A percentile compares a stretch with the other conserved stretches of the same genome.
Conservation (phyloP, 2,329 filamentous ascomycete genomes). For the Trichoderma breve region DNA sequence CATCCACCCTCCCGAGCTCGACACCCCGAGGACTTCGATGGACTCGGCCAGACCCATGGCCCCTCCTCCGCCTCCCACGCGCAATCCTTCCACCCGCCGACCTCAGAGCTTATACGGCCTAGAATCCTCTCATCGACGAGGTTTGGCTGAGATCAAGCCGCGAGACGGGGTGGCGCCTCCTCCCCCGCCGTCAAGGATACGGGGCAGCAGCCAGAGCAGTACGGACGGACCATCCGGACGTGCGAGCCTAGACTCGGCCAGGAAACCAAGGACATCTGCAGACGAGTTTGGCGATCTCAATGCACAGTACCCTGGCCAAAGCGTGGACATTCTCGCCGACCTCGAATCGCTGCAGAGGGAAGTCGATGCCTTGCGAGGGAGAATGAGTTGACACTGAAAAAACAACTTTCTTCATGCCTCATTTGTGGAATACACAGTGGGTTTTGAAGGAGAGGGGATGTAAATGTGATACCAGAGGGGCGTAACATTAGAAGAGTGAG, state of each 20-base stretch:
- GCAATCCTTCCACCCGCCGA: conserved; percentile 44
- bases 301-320: conserved; percentile 32
- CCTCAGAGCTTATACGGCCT: conserved; percentile 44
- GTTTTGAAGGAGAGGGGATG: not conserved
- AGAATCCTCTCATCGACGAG: conserved; percentile 36
- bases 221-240: conserved; percentile 37
- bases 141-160: conserved; percentile 31
- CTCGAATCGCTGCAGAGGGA: conserved; percentile 70
- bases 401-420: not conserved
- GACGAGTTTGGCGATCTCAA: not conserved
- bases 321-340: conserved; percentile 67
- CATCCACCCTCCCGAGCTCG: conserved; percentile 22
- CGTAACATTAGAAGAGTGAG: not conserved
- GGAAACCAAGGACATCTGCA: conserved; percentile 1
- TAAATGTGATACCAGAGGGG: conserved; percentile 1
- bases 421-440: not conserved
- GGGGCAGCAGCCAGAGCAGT: conserved; percentile 47
- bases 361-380: conserved; percentile 61
- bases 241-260: conserved; percentile 34
- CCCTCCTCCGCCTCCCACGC: conserved; percentile 46
- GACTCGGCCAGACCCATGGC: conserved; percentile 25
- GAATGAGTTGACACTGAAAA: not conserved
- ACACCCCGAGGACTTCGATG: conserved; percentile 24
- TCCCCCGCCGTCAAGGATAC: conserved; percentile 48
- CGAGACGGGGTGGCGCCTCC: conserved; percentile 40